Base-by-base conservation (phyloP, 78 protist genomes). In the Creolimax fragrantissima region DNA sequence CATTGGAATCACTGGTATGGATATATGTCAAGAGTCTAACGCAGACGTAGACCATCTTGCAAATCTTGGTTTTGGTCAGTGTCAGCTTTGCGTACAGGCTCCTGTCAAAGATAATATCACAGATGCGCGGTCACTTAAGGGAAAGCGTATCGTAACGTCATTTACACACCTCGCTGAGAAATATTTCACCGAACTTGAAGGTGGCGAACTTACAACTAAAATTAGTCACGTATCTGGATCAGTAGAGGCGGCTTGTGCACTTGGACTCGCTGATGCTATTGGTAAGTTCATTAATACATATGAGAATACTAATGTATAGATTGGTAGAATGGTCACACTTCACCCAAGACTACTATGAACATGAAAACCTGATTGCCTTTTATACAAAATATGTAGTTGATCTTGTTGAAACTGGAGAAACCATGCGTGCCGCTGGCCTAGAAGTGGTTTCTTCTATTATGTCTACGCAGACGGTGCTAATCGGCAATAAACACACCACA, bases 351-450 rank as follows among this genome's bases (percentile, higher is more conserved):
- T 41, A 24, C 88, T 5, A 5, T 5, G 44, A 44, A 6, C 85
- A 89, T 89, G 85, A 6, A 89, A 32, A 66, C 81, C 81, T n/a
- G 32, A 66, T n/a, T 66, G 43, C 81, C 81, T n/a, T 66, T 32
- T 32, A 66, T n/a, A n/a, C n/a, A n/a, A n/a, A n/a, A n/a, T n/a
- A n/a, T 84, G 92, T 89, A 3, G 95, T 95, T 24, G 97, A 95
- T 45, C 37, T 95, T n/a, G 97, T 95, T 5, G 97, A 95, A 81
- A 92, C 97, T 4, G 97, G 97, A 3, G 92, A 85, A 42, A 95
- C 97, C 81, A 95, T 95, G 97, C 92, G 90, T n/a, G 97, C 97
- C 6, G 95, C 95, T 2, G 94, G 95, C 32, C 91, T 95, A 11
- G 85, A 85, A 41, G 85, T 58, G 3, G 93, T 93, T 7, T 47